phyloP scores from a whole-genome alignment of 768 basidiomycete species.

The Udeniomyces megalosporus region DNA sequence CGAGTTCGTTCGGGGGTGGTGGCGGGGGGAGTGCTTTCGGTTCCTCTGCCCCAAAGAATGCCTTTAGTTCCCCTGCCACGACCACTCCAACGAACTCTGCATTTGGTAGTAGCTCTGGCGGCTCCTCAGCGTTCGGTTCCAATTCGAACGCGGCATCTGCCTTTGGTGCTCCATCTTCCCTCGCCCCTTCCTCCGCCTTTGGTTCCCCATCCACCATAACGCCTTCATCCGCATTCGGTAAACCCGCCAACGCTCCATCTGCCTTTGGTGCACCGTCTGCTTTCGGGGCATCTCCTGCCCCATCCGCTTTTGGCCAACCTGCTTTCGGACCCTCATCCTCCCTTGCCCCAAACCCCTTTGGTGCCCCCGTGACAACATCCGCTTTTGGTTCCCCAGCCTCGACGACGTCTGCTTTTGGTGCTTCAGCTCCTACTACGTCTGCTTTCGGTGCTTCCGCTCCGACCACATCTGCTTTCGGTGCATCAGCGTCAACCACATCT shows the following conservation, averaged over 20 bases:
- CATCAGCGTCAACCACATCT: not conserved
- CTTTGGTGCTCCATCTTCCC: not conserved
- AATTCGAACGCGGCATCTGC: not conserved
- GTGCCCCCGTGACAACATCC: not conserved
- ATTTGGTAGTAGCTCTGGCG: not conserved
- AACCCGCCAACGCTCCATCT: not conserved
- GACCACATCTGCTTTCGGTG: not conserved
- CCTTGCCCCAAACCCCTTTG: not conserved
- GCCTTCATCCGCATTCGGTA: not conserved
- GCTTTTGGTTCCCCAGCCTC: slow-evolving; percentile 7
- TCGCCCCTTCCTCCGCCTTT: not conserved
- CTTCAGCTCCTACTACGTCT: not conserved
- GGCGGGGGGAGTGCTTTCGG: no score
- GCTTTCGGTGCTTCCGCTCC: not conserved
- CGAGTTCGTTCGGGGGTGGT: no score
- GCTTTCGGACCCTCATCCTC: not conserved
- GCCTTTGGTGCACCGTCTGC: slow-evolving; percentile 3
- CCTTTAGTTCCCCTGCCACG: no score
- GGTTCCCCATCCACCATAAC: not conserved
- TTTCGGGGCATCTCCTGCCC: not conserved
- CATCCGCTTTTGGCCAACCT: slow-evolving; percentile 1
- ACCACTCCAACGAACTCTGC: no score
- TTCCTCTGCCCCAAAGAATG: no score
- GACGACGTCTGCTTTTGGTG: not conserved
- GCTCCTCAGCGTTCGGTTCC: not conserved